These are phyloP conservation scores for Alternaria longipes DNA, from an alignment of 2,329 filamentous ascomycete species.

Conservation along the genomic window DNA sequence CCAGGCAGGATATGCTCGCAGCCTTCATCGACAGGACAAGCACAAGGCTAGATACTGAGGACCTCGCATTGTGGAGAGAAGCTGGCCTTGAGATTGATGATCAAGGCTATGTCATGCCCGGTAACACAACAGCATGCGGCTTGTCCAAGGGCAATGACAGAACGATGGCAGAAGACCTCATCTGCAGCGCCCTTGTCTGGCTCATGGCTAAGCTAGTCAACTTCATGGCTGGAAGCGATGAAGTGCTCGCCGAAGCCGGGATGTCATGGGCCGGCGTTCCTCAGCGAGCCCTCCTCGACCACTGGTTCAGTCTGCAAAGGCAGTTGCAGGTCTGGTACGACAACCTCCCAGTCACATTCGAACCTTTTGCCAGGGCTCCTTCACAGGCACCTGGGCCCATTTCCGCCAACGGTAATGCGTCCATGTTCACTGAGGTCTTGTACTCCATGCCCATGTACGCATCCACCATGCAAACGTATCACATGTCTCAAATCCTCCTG, in stretches of 20 bases:
- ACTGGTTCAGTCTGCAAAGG: slow-evolving; percentile 64
- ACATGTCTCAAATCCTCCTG: slow-evolving; percentile 70
- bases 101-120: slow-evolving; percentile 61
- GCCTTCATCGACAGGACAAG: slow-evolving; percentile 70
- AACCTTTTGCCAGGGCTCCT: slow-evolving; percentile 62
- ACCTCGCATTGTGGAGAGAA: slow-evolving; percentile 70
- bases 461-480: slow-evolving; percentile 71
- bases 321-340: slow-evolving; percentile 68
- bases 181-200: slow-evolving; percentile 72
- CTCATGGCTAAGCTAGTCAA: slow-evolving; percentile 73
- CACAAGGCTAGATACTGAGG: slow-evolving; percentile 69
- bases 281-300: slow-evolving; percentile 60
- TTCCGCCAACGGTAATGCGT: slow-evolving; percentile 41
- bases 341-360: slow-evolving; percentile 68
- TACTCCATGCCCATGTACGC: slow-evolving; percentile 71
- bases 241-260: slow-evolving; percentile 53
- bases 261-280: slow-evolving; percentile 57
- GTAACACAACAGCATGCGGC: slow-evolving; percentile 51
- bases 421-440: slow-evolving; percentile 67
- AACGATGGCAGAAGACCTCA: slow-evolving; percentile 68
- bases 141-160: slow-evolving; percentile 58
- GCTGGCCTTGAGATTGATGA: slow-evolving; percentile 68
- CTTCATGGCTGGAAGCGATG: slow-evolving; percentile 67
- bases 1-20: slow-evolving; percentile 70
- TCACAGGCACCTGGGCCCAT: slow-evolving; percentile 35